Evolutionary conservation across 2,329 filamentous ascomycete species (phyloP), one percentile per base, ranked within the genome.

Genomic region (Trichoderma afroharzianum): DNA sequence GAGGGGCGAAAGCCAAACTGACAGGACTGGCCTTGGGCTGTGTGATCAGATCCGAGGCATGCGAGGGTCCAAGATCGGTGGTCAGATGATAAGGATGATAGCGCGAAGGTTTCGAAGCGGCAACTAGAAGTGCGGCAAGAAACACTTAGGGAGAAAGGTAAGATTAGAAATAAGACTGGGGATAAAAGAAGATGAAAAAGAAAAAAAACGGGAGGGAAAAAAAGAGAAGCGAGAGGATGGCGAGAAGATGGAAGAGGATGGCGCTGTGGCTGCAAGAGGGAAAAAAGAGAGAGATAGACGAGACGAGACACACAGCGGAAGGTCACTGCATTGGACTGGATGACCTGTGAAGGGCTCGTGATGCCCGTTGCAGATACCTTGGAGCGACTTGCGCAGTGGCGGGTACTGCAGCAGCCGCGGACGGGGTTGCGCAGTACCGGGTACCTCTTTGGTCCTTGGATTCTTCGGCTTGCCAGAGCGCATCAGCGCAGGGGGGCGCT

Each of bases 271-370:
- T 53, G 30, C 32, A 64, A 14, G 67, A 43, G 50, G 26, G 63
- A 59, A 66, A 66, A 61, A 55, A 28, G 7, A 66, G 28, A 67
- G 24, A 39, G 57, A 43, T 47, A 63, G 67, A 70, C 58, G 58
- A 70, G 58, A 68, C 64, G 53, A 68, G 64, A 68, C 64, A 32
- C 67, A 24, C 30, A 67, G 43, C 33, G 50, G 68, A 36, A 58
- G 47, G 64, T 72, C 64, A 72, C 66, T 71, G 63, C 62, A 57
- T 32, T 62, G 21, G 15, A 50, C 70, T 72, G 67, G 32, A 69
- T 72, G 70, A 72, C 33, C 64, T 39, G 66, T 63, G 71, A 24
- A 68, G 63, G 50, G 50, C 71, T 72, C 67, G 71, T 72, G 71
- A 72, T 72, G 66, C 47, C 47, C 62, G 43, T 14, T n/a, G 64